Evolutionary conservation across 225 moss, liverwort and hornwort species (phyloP), one percentile per base, ranked within the genome.

Genomic region (Pleurozium schreberi): DNA sequence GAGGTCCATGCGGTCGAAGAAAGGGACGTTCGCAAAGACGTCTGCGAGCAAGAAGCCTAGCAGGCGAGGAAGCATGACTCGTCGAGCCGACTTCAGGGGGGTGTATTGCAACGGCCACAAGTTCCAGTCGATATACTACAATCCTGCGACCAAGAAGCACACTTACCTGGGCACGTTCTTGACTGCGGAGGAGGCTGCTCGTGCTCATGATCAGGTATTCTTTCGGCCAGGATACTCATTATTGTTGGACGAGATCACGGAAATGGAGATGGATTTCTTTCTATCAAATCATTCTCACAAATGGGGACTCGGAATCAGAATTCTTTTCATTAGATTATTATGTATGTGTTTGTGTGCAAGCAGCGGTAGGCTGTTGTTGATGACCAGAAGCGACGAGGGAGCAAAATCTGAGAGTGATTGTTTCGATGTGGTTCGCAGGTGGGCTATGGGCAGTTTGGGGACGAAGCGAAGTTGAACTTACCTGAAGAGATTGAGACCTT

Each of bases 21-120:
- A 92, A 80, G 94, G 94, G 43, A 91, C 89, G 2, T 93, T 89
- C 50, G 62, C 73, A 17, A 89, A 85, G 45, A 23, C 87, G 28
- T 65, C 86, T 14, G 65, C 74, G 2, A 90, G 80, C 58, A 93
- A 95, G 78, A 95, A 93, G 83, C 70, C 80, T 7, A 90, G 87
- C 70, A 88, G 88, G 75, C 93, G 93, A 88, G 91, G 93, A 36
- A 90, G 77, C 70, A 90, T 94, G 89, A 93, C 94, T 8, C 65
- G 95, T n/a, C 96, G 94, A 75, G 94, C 97, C 34, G 97, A 94
- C 69, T 96, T 95, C 82, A 91, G 93, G 81, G 98, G 98, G 12
- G 96, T 98, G 53, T 96, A 96, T 77, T 96, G 96, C 85, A 95
- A 95, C 81, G 98, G 98, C 42, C 95, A 95, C 61, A 98, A 96